Evolutionary conservation across 1,284 basidiomycete species (phyloP), one percentile per base, ranked within the genome.

Genomic region (Cryptococcus floricola): DNA sequence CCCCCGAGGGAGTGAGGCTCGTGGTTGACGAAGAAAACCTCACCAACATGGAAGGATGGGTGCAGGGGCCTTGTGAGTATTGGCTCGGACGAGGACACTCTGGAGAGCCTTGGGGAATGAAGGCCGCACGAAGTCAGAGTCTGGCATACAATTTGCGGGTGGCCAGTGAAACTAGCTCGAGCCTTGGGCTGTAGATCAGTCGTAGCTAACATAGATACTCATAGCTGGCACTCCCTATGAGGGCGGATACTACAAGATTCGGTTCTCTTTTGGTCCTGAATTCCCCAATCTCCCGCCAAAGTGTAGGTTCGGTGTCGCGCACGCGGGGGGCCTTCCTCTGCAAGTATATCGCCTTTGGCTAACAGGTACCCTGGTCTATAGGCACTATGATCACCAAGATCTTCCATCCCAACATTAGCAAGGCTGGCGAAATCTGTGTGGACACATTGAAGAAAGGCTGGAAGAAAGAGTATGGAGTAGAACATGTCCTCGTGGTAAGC

Each of bases 401-500:
- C 59, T 97, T 97, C 78, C 94, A 97, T 69, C 94, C 94, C 0
- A 97, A 98, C 69, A 91, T 97, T 28, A 94, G 91, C 0, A 82
- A 84, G 31, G 73, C 82, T 0, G 93, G 93, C 34, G 94, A 96
- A 76, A 98, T 98, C 65, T 98, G 94, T 76, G 94, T 97, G 10
- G 94, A 94, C 77, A 97, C 92, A 5, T 80, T 98, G 28, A 97
- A 97, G 81, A 97, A 96, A 77, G 91, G 94, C 68, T 97, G 94
- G 94, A 87, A 91, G 73, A 83, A 88, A 18, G 83, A 85, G n/a
- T 94, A 91, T 65, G 93, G 92, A 27, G 90, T 97, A 39, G 85
- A 81, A 5, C 89, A 95, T 72, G 95, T 96, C 56, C 81, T 96
- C 9, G 86, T 91, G 8, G 79, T 80, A 53, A 58, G 77, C 34